These are phyloP conservation scores for Pseudozyma sp. DNA, from an alignment of 1,284 basidiomycete genomes.

Conservation along the genomic window DNA sequence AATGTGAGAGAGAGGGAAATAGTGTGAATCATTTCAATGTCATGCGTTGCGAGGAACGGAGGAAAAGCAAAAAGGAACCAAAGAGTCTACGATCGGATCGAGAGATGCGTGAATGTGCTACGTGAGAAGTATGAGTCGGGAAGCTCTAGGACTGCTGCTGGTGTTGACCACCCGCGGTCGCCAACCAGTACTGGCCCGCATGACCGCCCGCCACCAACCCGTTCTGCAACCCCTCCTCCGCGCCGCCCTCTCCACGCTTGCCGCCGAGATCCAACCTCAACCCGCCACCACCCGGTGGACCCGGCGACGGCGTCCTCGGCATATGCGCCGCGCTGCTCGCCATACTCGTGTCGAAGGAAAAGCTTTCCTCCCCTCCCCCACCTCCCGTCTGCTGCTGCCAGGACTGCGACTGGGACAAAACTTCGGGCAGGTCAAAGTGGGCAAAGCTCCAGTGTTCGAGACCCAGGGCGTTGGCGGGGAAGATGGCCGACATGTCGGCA, in stretches of 20 bases:
- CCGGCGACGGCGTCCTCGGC: constrained; percentile 1
- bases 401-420: neutral
- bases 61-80: neutral
- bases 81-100: too few species aligned
- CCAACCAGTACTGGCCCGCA: too few species aligned
- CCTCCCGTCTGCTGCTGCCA: neutral
- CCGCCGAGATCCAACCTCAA: neutral
- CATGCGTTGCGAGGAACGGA: constrained; percentile 3
- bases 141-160: too few species aligned
- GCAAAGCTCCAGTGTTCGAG: constrained; percentile 8
- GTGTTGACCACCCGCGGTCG: too few species aligned
- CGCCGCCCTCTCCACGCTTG: neutral
- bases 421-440: constrained; percentile 4
- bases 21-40: too few species aligned
- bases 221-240: too few species aligned
- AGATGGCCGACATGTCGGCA: neutral
- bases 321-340: too few species aligned
- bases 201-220: too few species aligned
- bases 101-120: too few species aligned
- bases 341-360: constrained; percentile 6
- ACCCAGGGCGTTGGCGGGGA: constrained; percentile 3
- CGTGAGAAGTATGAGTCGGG: too few species aligned
- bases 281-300: neutral
- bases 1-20: neutral
- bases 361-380: neutral